Conservation (phyloP, 2,329 filamentous ascomycete species). For the Apiospora phragmitis region DNA sequence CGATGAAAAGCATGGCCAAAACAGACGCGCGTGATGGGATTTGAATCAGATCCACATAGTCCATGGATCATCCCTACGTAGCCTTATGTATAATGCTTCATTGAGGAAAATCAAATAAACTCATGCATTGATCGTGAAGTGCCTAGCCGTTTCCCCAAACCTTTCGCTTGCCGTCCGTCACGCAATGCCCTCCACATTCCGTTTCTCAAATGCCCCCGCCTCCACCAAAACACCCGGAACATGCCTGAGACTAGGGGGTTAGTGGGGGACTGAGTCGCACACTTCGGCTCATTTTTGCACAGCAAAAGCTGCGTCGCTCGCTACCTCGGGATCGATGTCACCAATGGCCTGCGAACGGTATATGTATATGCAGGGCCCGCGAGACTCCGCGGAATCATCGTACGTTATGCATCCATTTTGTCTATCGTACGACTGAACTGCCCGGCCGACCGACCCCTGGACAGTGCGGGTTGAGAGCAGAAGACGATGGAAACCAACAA, state of each 20-base stretch:
- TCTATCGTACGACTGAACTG: background rate
- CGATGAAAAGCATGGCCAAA: background rate
- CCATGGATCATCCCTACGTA: background rate
- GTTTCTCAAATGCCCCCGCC: background rate
- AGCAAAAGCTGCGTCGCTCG: background rate
- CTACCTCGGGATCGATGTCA: background rate
- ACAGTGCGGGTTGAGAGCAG: background rate
- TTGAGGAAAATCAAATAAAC: background rate
- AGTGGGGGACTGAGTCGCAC: background rate
- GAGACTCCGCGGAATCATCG: conserved; percentile 4
- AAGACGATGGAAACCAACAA: background rate
- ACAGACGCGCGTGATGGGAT: background rate
- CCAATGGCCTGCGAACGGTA: background rate
- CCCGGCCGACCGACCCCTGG: background rate
- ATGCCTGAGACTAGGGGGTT: background rate
- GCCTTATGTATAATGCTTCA: background rate
- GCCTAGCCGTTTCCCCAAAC: background rate
- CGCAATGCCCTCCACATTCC: background rate
- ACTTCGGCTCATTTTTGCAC: background rate
- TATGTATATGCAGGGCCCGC: background rate
- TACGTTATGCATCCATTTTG: background rate
- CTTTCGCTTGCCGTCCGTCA: background rate
- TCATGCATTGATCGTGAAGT: background rate
- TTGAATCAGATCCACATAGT: background rate
- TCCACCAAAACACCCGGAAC: background rate